Base-by-base conservation (phyloP, 768 basidiomycete species). In the Psilocybe cubensis region DNA sequence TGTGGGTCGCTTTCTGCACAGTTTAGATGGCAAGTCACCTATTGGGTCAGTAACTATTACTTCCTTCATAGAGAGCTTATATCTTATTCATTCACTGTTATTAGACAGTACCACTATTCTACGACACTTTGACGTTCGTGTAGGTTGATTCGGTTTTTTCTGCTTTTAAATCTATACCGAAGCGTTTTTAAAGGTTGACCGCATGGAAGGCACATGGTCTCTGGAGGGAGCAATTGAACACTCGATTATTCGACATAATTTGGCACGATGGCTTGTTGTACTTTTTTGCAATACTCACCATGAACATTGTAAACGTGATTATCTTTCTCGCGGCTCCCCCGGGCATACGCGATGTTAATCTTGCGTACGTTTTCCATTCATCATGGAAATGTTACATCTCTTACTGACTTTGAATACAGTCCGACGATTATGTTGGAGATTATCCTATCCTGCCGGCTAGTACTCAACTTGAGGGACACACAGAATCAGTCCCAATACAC, bases 11-110 rank as follows among this genome's bases (percentile, higher is more conserved):
- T 56, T 17, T 56, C 65, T 10, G 58, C 62, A 10, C 64, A 62
- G 3, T 42, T 48, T 4, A 52, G 54, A 10, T 67, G 62, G 62
- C 52, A 64, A 11, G 47, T 67, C 21, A 50, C 33, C 7, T 65
- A 62, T 43, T 67, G 66, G 64, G 66, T 67, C 56, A 54, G 54
- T n/a, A n/a, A n/a, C n/a, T n/a, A n/a, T n/a, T n/a, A n/a, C n/a
- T 31, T 21, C 20, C 24, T 18, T 25, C n/a, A n/a, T 48, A 5
- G n/a, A 38, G 20, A 47, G 56, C n/a, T n/a, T n/a, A n/a, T n/a
- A n/a, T n/a, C 40, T 28, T 18, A 29, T 29, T 27, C 33, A 2
- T n/a, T 28, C 40, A 4, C 14, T 45, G n/a, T n/a, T n/a, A n/a
- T n/a, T 31, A 62, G 57, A 40, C 52, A n/a, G 35, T 62, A 21